A percentile compares a stretch with the other conserved stretches of the same genome.
phyloP scores from a whole-genome alignment of 768 basidiomycete genomes.

The Agrocybe praecox region DNA sequence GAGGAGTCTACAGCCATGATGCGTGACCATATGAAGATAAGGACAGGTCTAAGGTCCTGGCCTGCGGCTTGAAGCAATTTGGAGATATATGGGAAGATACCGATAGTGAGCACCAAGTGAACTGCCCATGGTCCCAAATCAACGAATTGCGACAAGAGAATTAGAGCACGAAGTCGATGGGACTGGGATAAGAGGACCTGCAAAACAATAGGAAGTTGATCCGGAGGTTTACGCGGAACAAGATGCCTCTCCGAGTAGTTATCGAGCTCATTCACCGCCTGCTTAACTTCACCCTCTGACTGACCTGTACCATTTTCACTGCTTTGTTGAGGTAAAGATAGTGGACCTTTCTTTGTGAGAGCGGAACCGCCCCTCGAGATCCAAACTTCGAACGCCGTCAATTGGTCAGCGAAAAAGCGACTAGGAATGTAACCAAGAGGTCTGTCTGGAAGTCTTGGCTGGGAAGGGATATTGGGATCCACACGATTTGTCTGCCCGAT shows the following conservation, averaged over 20 bases:
- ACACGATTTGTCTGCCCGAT: constrained; percentile 34
- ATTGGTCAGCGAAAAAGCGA: constrained; percentile 93
- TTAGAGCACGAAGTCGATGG: constrained; percentile 92
- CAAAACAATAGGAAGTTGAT: constrained; percentile 96
- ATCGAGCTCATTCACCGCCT: constrained; percentile 13
- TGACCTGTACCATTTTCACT: constrained; percentile 6
- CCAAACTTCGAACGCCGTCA: constrained; percentile 98
- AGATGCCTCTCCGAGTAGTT: constrained; percentile 44
- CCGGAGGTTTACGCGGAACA: constrained; percentile 90
- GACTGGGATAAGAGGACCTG: constrained; percentile 97
- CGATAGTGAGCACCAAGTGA: constrained; percentile 92
- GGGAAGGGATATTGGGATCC: constrained; percentile 22
- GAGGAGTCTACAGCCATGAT: constrained; percentile 95
- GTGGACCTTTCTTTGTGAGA: constrained; percentile 72
- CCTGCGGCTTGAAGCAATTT: constrained; percentile 95
- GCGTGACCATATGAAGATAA: constrained; percentile 99
- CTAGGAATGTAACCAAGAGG: constrained; percentile 82
- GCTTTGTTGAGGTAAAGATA: constrained; percentile 59
- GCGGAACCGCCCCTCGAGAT: constrained; percentile 92
- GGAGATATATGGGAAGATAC: constrained; percentile 98
- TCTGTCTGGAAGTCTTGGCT: constrained; percentile 30
- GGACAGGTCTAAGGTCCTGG: constrained; percentile 92
- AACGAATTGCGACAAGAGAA: constrained; percentile 95
- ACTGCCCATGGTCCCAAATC: constrained; percentile 99
- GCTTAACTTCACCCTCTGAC: neutral